These are phyloP conservation scores for Arabidopsis arenosa DNA, from an alignment of 345 rosid species.

Conservation along the genomic window DNA sequence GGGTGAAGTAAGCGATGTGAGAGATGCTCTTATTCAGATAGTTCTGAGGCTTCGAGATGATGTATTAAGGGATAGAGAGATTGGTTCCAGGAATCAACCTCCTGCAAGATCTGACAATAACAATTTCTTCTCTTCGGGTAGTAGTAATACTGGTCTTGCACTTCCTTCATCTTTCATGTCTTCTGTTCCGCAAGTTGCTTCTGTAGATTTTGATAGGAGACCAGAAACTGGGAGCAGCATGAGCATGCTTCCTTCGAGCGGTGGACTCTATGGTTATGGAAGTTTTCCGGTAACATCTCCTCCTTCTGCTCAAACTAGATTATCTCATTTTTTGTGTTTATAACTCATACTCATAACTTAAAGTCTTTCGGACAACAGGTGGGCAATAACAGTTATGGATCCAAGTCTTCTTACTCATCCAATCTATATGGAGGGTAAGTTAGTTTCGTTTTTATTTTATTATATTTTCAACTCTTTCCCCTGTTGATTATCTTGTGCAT, in stretches of 20 bases:
- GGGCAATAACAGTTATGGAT: constrained; percentile 68
- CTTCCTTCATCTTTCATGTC: constrained; percentile 64
- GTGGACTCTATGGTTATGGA: constrained; percentile 79
- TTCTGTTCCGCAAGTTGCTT: constrained; percentile 65
- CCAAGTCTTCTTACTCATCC: constrained; percentile 72
- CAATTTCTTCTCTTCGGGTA: constrained; percentile 56
- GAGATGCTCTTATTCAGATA: constrained; percentile 93
- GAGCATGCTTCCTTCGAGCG: constrained; percentile 69
- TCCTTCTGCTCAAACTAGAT: background rate
- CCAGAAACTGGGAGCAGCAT: constrained; percentile 64
- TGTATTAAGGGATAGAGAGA: constrained; percentile 72
- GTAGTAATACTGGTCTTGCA: constrained; percentile 53
- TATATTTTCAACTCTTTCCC: constrained; percentile 4
- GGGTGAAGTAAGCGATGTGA: constrained; percentile 74
- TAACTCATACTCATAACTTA: constrained; percentile 7
- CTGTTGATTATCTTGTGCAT: constrained; percentile 5
- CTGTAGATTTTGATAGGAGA: constrained; percentile 80
- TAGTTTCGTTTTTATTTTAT: background rate
- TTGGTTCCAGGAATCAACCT: constrained; percentile 53
- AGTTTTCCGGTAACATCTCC: constrained; percentile 59
- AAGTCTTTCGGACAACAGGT: constrained; percentile 46
- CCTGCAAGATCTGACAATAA: constrained; percentile 56
- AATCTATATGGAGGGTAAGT: constrained; percentile 74
- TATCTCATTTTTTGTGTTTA: background rate
- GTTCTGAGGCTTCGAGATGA: constrained; percentile 92